Percentiles rank a stretch among this genome's conserved stretches.
phyloP scores from a whole-genome alignment of 1,284 basidiomycete species.

The Austroboletus niveus region DNA sequence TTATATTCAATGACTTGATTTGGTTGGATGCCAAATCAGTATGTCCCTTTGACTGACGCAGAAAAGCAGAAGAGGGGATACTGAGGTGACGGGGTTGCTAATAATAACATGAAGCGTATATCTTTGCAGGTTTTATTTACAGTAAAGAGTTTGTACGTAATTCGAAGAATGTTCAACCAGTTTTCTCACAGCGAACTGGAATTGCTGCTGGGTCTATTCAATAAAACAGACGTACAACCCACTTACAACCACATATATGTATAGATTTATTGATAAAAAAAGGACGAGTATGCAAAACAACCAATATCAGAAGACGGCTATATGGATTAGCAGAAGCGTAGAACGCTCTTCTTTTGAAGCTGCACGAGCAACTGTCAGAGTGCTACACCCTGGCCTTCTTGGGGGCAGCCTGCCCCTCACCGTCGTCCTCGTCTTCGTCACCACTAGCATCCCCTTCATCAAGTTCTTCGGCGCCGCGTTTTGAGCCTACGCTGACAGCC shows the following conservation, averaged over 20 bases:
- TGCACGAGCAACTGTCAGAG: neutral
- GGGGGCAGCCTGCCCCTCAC: slow-evolving; percentile 6
- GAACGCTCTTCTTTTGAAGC: neutral
- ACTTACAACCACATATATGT: neutral
- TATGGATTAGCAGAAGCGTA: neutral
- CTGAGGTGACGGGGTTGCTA: slow-evolving; percentile 3
- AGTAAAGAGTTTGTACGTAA: too few relatives aligned
- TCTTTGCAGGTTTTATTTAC: too few relatives aligned
- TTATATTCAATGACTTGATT: neutral
- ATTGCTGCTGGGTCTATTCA: too few relatives aligned
- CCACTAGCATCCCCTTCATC: slow-evolving; percentile 4
- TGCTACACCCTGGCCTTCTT: slow-evolving; percentile 28
- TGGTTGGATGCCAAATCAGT: slow-evolving; percentile 10
- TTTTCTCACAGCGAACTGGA: too few relatives aligned
- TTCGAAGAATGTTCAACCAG: too few relatives aligned
- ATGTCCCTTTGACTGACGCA: slow-evolving; percentile 29
- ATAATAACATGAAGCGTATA: too few relatives aligned
- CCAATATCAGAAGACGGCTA: neutral
- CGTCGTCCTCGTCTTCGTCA: slow-evolving; percentile 16
- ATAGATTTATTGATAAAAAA: neutral
- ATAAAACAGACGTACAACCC: too few relatives aligned
- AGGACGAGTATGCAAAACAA: too few relatives aligned
- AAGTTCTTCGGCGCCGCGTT: slow-evolving; percentile 28
- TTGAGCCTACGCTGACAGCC: slow-evolving; percentile 13
- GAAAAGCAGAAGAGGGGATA: slow-evolving; percentile 26